Evolutionary conservation across 1,284 basidiomycete genomes (phyloP).

Genomic region (Apiotrichum brassicae): DNA sequence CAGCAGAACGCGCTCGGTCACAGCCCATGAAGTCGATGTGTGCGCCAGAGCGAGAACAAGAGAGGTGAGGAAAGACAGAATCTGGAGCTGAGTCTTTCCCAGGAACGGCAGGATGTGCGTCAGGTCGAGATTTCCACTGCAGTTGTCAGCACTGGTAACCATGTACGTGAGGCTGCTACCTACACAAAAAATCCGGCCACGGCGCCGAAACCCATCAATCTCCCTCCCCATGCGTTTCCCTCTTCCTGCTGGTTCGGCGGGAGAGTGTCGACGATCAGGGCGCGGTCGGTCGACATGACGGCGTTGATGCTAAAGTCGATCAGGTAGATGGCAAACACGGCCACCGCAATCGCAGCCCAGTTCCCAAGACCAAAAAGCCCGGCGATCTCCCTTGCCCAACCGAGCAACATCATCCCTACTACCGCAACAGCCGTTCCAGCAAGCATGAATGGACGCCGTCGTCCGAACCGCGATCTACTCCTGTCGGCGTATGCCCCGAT

Average conservation of each 20-base stretch:
- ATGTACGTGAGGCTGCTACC: constrained; percentile 37
- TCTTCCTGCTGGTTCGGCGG: constrained; percentile 64
- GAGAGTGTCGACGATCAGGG: constrained; percentile 51
- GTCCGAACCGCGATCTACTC: constrained; percentile 74
- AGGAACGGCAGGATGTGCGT: constrained; percentile 57
- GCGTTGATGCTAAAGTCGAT: constrained; percentile 92
- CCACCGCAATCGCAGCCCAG: constrained; percentile 57
- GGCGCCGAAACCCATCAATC: constrained; percentile 75
- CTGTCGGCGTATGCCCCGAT: constrained; percentile 81
- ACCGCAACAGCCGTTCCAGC: constrained; percentile 62
- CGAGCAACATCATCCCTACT: constrained; percentile 70
- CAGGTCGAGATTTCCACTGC: constrained; percentile 64
- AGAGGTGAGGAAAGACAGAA: constrained; percentile 53
- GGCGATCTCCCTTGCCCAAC: constrained; percentile 72
- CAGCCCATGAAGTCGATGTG: constrained; percentile 56
- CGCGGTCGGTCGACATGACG: constrained; percentile 50
- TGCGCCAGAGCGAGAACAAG: constrained; percentile 49
- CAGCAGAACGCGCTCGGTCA: constrained; percentile 71
- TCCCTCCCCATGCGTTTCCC: constrained; percentile 91
- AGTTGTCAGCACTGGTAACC: neutral
- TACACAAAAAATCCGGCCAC: constrained; percentile 81
- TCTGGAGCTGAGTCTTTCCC: constrained; percentile 70
- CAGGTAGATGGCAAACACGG: constrained; percentile 75
- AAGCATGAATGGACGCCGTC: constrained; percentile 80
- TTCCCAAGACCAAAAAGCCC: constrained; percentile 52